Conservation (phyloP, 2,329 filamentous ascomycete species). For the Fusarium armeniacum region DNA sequence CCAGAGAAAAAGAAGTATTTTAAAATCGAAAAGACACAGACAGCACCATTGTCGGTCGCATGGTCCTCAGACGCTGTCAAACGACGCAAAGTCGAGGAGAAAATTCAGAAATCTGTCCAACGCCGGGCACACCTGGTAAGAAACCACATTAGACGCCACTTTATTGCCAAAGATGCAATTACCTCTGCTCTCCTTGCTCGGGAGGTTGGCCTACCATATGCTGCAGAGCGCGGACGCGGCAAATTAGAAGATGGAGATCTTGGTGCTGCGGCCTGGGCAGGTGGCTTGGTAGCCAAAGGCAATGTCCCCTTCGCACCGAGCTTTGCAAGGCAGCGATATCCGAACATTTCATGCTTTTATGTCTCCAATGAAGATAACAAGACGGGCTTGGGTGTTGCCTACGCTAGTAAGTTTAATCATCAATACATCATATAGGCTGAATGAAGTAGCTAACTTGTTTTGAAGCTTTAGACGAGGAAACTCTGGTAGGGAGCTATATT, state of each 20-base stretch:
- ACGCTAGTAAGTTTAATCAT: conserved; percentile 58
- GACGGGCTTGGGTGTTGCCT: conserved; percentile 59
- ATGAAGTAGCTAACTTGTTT: conserved; percentile 15
- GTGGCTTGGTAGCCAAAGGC: conserved; percentile 58
- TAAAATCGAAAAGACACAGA: conserved; percentile 71
- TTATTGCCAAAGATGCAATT: conserved; percentile 55
- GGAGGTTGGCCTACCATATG: conserved; percentile 44
- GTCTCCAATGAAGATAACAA: conserved; percentile 57
- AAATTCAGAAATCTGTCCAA: conserved; percentile 48
- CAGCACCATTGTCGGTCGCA: conserved; percentile 63
- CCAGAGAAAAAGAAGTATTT: conserved; percentile 75
- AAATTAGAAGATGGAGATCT: conserved; percentile 46
- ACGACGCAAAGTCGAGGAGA: conserved; percentile 64
- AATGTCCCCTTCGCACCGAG: conserved; percentile 54
- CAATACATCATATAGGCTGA: background rate
- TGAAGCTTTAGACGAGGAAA: conserved; percentile 54
- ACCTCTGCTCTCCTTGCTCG: conserved; percentile 47
- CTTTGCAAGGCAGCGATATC: conserved; percentile 46
- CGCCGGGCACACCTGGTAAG: conserved; percentile 52
- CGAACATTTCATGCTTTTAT: conserved; percentile 59
- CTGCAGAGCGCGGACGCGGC: conserved; percentile 42
- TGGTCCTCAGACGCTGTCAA: conserved; percentile 73
- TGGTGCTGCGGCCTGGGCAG: conserved; percentile 56
- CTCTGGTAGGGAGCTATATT: conserved; percentile 59
- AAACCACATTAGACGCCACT: conserved; percentile 57